These are phyloP conservation scores for Catunica adiposa DNA, from an alignment of 2,329 filamentous ascomycete genomes.

Conservation along the genomic window DNA sequence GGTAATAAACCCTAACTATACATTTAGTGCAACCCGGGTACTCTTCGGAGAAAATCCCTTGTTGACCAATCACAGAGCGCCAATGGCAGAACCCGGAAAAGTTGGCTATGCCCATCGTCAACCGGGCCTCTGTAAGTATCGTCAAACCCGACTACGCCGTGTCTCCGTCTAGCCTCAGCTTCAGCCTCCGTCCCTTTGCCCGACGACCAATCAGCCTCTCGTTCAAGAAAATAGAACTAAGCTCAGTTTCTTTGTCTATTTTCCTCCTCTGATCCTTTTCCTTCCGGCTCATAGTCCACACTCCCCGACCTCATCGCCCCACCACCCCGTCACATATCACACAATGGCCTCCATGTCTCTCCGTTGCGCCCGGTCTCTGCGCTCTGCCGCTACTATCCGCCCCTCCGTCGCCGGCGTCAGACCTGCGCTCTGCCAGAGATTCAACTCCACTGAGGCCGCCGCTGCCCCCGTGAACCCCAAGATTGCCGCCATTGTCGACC, in stretches of 20 bases:
- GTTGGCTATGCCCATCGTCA: constrained; percentile 10
- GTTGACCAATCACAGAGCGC: constrained; percentile 8
- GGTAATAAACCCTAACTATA: background rate
- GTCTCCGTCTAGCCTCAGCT: background rate
- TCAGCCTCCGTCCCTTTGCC: background rate
- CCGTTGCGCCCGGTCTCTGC: constrained; percentile 18
- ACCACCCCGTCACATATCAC: constrained; percentile 1
- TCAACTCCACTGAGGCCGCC: constrained; percentile 68
- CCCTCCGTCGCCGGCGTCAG: constrained; percentile 30
- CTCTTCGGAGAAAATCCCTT: constrained; percentile 10
- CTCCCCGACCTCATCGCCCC: background rate
- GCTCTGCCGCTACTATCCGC: constrained; percentile 27
- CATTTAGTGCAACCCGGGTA: background rate
- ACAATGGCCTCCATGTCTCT: constrained; percentile 14
- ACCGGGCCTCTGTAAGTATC: background rate
- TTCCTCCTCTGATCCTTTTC: background rate
- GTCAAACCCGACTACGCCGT: background rate
- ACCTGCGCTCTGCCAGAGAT: constrained; percentile 43
- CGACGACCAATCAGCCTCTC: background rate
- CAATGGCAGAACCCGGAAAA: constrained; percentile 11
- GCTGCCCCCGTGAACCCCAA: constrained; percentile 57
- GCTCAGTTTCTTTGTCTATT: background rate
- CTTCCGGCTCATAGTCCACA: background rate
- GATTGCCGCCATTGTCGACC: constrained; percentile 87
- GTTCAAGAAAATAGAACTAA: background rate